Evolutionary conservation across 192 early-diverging fungal genomes (phyloP), one percentile per base, ranked within the genome.

Genomic region (Funneliformis mosseae): DNA sequence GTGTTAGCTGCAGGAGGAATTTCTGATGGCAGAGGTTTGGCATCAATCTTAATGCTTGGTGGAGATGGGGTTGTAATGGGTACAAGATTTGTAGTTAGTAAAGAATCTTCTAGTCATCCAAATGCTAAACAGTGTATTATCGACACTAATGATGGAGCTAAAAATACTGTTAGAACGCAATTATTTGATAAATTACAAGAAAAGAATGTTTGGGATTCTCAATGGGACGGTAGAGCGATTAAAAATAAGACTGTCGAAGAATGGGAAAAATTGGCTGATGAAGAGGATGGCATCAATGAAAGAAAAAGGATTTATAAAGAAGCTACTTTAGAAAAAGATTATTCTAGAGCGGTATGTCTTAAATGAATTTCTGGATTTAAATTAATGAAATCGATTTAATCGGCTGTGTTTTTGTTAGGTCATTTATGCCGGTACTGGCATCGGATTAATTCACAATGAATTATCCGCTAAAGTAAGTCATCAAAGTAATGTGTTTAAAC

Each of bases 21-120:
- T 43, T 74, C 79, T 23, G 63, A 48, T 59, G 38, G 62, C 12
- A n/a, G 48, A 9, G 83, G 84, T 25, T 74, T 79, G 9, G 55
- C 25, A 27, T 78, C 87, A 4, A 28, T 76, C 0, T 59, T 85
- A 8, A 45, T 74, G 14, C 39, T 88, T 60, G 87, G 87, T 0
- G 87, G 87, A 1, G 81, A 78, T 12, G 87, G 87, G 6, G 84
- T 82, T 4, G 87, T 88, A 39, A 76, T 88, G 45, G 87, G 87
- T 39, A 88, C 87, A 27, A 81, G 87, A 43, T 85, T 88, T 63
- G 79, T 81, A 76, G 83, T 80, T 16, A 81, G 79, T 16, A 28
- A 61, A 27, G 84, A 85, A 25, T 74, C 82, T 0, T 60, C 46
- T 10, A 75, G 71, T n/a, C 42, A 81, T 21, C 84, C 80, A 18